These are phyloP conservation scores for Arabidopsis hybrid DNA, from an alignment of 441 rosid species.

Conservation along the genomic window DNA sequence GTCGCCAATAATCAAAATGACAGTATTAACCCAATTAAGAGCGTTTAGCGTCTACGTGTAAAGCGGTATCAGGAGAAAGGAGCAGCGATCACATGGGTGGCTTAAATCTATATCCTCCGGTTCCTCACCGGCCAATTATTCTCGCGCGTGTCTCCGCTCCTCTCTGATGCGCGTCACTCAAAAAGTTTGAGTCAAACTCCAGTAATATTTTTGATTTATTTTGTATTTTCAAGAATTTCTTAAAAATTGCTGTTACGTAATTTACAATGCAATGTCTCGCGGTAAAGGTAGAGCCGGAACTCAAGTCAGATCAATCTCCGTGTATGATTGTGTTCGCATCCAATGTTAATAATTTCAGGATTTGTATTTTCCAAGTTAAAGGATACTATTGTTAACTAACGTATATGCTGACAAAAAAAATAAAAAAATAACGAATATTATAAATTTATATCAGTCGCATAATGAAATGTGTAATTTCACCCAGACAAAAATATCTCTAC, in stretches of 20 bases:
- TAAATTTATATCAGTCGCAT: neutral
- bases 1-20: neutral
- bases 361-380: neutral
- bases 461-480: neutral
- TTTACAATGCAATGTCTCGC: constrained; percentile 31
- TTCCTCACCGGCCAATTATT: constrained; percentile 23
- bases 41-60: constrained; percentile 22
- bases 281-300: constrained; percentile 31
- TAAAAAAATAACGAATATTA: neutral
- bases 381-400: neutral
- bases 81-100: constrained; percentile 32
- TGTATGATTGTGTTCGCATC: constrained; percentile 33
- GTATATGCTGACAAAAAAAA: no score
- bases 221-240: constrained; percentile 6
- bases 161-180: constrained; percentile 5
- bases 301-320: constrained; percentile 27
- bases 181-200: neutral
- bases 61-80: constrained; percentile 33
- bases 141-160: constrained; percentile 20
- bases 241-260: constrained; percentile 23
- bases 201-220: neutral
- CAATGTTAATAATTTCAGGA: constrained; percentile 1
- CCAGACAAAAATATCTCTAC: neutral
- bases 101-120: constrained; percentile 14
- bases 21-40: neutral